Base-by-base conservation (phyloP, 2,329 filamentous ascomycete species). In the Colletotrichum endophyticum region DNA sequence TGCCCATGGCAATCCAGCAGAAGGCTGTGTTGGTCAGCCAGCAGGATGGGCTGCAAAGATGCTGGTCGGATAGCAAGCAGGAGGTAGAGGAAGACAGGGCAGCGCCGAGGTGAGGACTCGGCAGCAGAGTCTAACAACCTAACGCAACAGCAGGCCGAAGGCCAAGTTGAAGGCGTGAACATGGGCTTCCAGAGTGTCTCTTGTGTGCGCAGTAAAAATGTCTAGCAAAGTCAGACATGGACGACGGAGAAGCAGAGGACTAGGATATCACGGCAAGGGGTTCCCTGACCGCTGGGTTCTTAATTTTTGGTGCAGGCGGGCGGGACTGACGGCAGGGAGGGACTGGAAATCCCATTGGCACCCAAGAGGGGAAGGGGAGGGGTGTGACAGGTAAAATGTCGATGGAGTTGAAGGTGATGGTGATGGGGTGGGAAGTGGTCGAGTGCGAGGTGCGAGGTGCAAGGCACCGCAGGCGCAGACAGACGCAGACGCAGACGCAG, bases 351-450 rank as follows among this genome's bases (percentile, higher is more conserved):
- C 63, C 69, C 62, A 73, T 75, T 75, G 73, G 73, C 53, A 73
- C 36, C 30, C n/a, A 19, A 63, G 69, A 63, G 59, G 64, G 30
- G 30, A 73, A 63, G 61, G 63, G 69, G 69, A 67, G 68, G 34
- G n/a, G 25, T 70, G 56, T 28, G 30, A 39, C 32, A 28, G 22
- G 36, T n/a, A 63, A 63, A 34, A 36, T 61, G 30, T 16, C 30
- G 56, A 44, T 68, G 53, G 34, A 62, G 57, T 25, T 70, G 57
- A 28, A 22, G 36, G 36, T 70, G 32, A 22, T 61, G 67, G 56
- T 59, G 66, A 59, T 69, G 53, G 71, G 68, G 67, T 72, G 72
- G 78, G 70, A 78, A 76, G 78, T 78, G 73, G 71, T 76, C 71
- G 66, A 67, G 77, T 74, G 64, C 67, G 71, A 36, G 34, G 66